Conservation (phyloP, 495 filamentous ascomycete species). For the Emericellopsis terricola region DNA sequence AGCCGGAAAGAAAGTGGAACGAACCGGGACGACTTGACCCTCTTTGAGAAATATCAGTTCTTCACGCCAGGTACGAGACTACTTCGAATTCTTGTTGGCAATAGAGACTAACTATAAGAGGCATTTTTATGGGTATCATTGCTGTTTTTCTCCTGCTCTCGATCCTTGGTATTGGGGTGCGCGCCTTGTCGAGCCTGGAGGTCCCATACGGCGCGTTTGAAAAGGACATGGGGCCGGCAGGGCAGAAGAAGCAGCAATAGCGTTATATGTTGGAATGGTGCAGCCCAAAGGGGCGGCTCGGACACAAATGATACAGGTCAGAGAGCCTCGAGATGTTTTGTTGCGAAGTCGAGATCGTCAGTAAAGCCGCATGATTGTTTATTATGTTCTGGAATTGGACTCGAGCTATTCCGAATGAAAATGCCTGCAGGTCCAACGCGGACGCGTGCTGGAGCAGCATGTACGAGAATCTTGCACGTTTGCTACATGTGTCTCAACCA, state of each 20-base stretch:
- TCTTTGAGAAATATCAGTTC: constrained; percentile 88
- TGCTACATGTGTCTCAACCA: no score
- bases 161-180: constrained; percentile 63
- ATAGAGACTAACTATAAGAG: constrained; percentile 28
- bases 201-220: constrained; percentile 90
- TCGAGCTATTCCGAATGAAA: background rate
- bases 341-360: no score
- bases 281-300: no score
- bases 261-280: no score
- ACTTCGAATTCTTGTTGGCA: background rate
- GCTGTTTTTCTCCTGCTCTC: constrained; percentile 41
- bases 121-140: constrained; percentile 68
- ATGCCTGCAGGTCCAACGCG: background rate
- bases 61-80: constrained; percentile 42
- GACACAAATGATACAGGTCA: no score
- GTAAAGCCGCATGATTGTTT: no score
- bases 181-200: constrained; percentile 58
- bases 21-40: constrained; percentile 24
- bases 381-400: no score
- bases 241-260: constrained; percentile 68
- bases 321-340: constrained; percentile 1
- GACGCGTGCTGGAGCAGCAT: background rate
- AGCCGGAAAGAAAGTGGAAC: no score
- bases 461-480: background rate
- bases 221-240: constrained; percentile 77